Base-by-base conservation (phyloP, 306 rosid genomes). In the Cyamopsis tetragonoloba region DNA sequence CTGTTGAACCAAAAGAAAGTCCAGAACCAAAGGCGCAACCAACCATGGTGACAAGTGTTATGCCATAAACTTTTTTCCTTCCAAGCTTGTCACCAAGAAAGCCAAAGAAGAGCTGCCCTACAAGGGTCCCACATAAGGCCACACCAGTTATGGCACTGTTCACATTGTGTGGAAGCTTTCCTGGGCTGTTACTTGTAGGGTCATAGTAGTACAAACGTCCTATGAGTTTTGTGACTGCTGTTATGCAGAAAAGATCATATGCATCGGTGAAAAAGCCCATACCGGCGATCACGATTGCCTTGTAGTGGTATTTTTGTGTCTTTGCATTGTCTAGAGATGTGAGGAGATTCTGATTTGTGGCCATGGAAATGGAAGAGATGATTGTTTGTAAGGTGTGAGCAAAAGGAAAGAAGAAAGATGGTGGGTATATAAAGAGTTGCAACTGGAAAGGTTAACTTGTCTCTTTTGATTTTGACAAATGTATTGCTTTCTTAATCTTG, bases 251-350 rank as follows among this genome's bases (percentile, higher is more conserved):
- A 20, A 86, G 88, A 49, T 81, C 88, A 44, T 83, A 86, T 7
- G 86, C 91, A 57, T 86, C 88, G 0, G 88, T 86, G 77, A 83
- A 86, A 64, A 83, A 83, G 27, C 88, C 91, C 88, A 86, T 86
- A 1, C 91, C 86, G 0, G 91, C 88, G 5, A 86, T 86, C 27
- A 76, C 76, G 17, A 86, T 81, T 12, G 84, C 86, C 69, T 37
- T 81, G 62, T 41, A 86, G 48, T 86, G 91, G 69, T 81, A 83
- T 0, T 31, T 38, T 76, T 83, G 88, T n/a, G 81, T 78, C 44
- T 73, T 83, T 66, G 91, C 88, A 73, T 83, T 76, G 78, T 86
- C 88, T 22, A 86, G 91, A 57, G 76, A 43, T 17, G 77, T 78
- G 47, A 86, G 71, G 1, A 83, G 71, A 5, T 61, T 47, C 28